These are phyloP conservation scores for Amborella trichopoda DNA, from an alignment of 164 flowering plant species.

Conservation along the genomic window DNA sequence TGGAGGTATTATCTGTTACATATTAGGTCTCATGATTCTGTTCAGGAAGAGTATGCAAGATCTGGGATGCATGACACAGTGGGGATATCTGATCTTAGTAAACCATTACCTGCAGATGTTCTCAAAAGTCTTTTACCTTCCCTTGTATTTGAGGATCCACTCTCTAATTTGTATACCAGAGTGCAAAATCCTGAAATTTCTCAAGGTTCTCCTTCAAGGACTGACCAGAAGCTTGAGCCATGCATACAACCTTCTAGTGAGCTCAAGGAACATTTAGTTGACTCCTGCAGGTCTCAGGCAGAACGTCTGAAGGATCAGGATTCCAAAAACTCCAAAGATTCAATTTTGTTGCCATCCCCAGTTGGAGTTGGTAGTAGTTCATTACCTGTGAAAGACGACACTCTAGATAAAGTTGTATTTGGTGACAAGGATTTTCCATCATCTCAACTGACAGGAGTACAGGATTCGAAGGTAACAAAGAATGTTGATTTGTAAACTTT, in stretches of 20 bases:
- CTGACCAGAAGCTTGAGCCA: constrained; percentile 15
- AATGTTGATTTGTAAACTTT: too few species aligned
- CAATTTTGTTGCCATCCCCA: too few species aligned
- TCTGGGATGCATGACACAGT: constrained; percentile 39
- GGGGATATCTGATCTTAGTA: constrained; percentile 40
- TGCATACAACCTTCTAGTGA: constrained; percentile 20
- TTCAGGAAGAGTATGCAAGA: constrained; percentile 79
- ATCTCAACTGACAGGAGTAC: too few species aligned
- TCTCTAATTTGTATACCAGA: constrained; percentile 24
- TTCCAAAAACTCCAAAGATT: too few species aligned
- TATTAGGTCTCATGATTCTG: not conserved
- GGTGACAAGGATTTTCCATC: too few species aligned
- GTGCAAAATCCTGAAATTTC: constrained; percentile 13
- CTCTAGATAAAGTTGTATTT: too few species aligned
- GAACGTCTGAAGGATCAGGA: constrained; percentile 9
- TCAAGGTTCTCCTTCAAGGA: constrained; percentile 12
- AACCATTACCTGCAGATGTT: constrained; percentile 56
- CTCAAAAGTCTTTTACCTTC: constrained; percentile 37
- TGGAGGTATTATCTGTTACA: not conserved
- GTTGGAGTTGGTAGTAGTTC: too few species aligned
- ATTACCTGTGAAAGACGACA: too few species aligned
- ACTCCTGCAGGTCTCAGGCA: constrained; percentile 6
- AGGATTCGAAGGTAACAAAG: too few species aligned
- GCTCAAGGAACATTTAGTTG: constrained; percentile 7
- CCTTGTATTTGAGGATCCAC: constrained; percentile 30